Evolutionary conservation across 768 basidiomycete species (phyloP).

Genomic region (Tricholoma bakamatsutake): DNA sequence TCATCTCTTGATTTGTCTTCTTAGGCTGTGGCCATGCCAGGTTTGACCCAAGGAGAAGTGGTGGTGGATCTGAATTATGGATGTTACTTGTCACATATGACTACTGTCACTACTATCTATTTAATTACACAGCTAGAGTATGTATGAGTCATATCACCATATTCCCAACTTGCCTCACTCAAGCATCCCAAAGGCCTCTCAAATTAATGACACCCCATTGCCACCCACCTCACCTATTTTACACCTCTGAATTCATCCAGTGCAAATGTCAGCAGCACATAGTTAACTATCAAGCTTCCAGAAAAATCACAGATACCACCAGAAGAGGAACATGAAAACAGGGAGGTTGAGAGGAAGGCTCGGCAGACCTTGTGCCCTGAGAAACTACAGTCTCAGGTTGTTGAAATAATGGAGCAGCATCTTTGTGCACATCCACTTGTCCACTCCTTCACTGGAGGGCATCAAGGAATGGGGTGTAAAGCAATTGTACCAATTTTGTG

Average conservation of each 20-base stretch:
- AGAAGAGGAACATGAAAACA: background rate
- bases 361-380: background rate
- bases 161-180: background rate
- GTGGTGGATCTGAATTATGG: no score
- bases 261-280: background rate
- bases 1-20: no score
- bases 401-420: background rate
- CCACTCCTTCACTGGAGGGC: background rate
- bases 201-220: no score
- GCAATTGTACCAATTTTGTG: slow-evolving; percentile 20
- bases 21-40: no score
- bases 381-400: background rate
- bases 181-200: background rate
- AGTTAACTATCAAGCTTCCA: background rate
- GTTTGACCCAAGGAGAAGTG: no score
- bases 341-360: background rate
- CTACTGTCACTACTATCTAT: no score
- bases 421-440: slow-evolving; percentile 7
- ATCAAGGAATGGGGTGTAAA: slow-evolving; percentile 9
- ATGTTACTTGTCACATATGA: no score
- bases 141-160: no score
- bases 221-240: background rate
- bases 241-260: background rate
- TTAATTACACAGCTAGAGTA: no score
- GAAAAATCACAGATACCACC: background rate